These are phyloP conservation scores for Nicotiana rustica DNA, from an alignment of 305 asterid genomes.

Conservation along the genomic window DNA sequence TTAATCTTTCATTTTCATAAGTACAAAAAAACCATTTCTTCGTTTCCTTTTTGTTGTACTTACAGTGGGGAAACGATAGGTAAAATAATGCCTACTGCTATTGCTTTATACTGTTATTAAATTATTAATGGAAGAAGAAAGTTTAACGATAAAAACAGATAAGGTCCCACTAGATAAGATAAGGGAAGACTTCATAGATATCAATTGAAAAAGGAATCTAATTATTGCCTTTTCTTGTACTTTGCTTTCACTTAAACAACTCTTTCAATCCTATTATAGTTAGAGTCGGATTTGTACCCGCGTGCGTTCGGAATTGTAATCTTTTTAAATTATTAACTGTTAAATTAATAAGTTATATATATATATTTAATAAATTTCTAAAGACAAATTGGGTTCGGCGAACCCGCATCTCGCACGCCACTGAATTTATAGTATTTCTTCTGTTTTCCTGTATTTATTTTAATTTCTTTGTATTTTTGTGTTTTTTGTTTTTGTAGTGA, in stretches of 20 bases:
- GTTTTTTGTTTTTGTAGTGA: constrained; percentile 51
- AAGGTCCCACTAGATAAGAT: constrained; percentile 34
- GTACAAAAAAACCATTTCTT: not conserved
- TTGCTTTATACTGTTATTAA: not conserved
- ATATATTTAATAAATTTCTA: too few species aligned
- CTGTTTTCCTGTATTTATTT: not conserved
- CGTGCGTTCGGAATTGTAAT: too few species aligned
- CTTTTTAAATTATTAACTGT: too few species aligned
- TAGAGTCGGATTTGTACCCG: too few species aligned
- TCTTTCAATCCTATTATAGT: too few species aligned
- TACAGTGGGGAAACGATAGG: not conserved
- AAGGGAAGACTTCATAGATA: constrained; percentile 22
- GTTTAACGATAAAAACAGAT: constrained; percentile 13
- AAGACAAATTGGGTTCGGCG: too few species aligned
- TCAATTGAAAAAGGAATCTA: constrained; percentile 29
- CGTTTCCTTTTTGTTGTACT: not conserved
- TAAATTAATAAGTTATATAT: too few species aligned
- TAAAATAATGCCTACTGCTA: not conserved
- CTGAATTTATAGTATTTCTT: too few species aligned
- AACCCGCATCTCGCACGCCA: too few species aligned
- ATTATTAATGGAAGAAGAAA: constrained; percentile 27
- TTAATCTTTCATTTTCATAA: not conserved
- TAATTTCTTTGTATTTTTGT: not conserved
- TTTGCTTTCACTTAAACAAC: not conserved
- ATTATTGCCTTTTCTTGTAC: constrained; percentile 26